These are phyloP conservation scores for Phlyctochytrium planicorne DNA, from an alignment of 192 early-diverging fungal species.

Conservation along the genomic window DNA sequence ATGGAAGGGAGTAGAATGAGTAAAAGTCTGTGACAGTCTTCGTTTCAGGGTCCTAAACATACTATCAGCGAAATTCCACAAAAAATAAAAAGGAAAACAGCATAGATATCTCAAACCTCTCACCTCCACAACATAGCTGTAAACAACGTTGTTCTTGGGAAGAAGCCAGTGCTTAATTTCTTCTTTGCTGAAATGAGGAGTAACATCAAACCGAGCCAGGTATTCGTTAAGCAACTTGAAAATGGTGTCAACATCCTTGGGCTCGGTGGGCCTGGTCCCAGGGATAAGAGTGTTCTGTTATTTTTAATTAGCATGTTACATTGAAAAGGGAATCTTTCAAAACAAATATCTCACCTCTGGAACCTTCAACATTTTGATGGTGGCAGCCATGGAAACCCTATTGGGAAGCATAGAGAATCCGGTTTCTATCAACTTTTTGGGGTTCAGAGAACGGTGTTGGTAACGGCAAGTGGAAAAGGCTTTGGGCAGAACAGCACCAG, in stretches of 20 bases:
- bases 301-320: slow-evolving; percentile 10
- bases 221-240: slow-evolving; percentile 74
- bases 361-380: slow-evolving; percentile 72
- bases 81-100: neutral
- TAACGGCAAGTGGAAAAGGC: slow-evolving; percentile 82
- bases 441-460: slow-evolving; percentile 92
- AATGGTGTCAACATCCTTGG: slow-evolving; percentile 74
- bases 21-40: slow-evolving; percentile 82
- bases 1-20: slow-evolving; percentile 95
- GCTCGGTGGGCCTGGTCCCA: slow-evolving; percentile 79
- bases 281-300: slow-evolving; percentile 43
- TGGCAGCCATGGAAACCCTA: slow-evolving; percentile 69
- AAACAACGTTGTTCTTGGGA: slow-evolving; percentile 80
- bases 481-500: slow-evolving; percentile 86
- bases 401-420: slow-evolving; percentile 82
- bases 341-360: slow-evolving; percentile 39
- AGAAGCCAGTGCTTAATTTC: slow-evolving; percentile 92
- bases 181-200: slow-evolving; percentile 75
- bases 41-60: slow-evolving; percentile 50
- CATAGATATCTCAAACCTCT: neutral
- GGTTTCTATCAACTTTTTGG: slow-evolving; percentile 90
- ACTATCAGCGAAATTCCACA: no score
- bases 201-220: slow-evolving; percentile 58
- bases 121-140: slow-evolving; percentile 92
- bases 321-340: slow-evolving; percentile 1